Percentiles rank a stretch among this genome's conserved stretches.
These are phyloP conservation scores for Francoa sonchifolia DNA, from an alignment of 441 rosid species.

Conservation along the genomic window DNA sequence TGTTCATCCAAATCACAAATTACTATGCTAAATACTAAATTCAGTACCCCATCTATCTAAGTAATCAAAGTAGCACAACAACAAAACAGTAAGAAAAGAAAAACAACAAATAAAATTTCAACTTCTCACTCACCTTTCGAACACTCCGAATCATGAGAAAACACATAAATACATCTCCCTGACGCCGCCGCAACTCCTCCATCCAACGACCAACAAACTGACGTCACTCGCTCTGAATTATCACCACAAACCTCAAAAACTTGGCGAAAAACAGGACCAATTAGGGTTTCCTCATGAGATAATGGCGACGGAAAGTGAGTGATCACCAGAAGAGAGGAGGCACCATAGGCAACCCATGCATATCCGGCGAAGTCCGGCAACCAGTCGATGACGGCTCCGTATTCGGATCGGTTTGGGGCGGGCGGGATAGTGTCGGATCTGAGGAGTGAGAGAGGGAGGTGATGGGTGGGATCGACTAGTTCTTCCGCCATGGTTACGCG, in stretches of 20 bases:
- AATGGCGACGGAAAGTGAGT: conserved; percentile 88
- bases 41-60: background rate
- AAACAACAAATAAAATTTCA: conserved; percentile 5
- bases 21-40: conserved; percentile 1
- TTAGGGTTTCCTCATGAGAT: conserved; percentile 37
- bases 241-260: conserved; percentile 52
- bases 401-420: conserved; percentile 43
- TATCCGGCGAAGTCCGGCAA: conserved; percentile 71
- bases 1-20: background rate
- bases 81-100: background rate
- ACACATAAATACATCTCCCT: conserved; percentile 39
- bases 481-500: no score
- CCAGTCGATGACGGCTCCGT: conserved; percentile 67
- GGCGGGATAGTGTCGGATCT: conserved; percentile 63
- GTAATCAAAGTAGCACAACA: background rate
- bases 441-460: conserved; percentile 46
- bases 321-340: conserved; percentile 76
- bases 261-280: conserved; percentile 72
- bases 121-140: conserved; percentile 24
- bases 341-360: conserved; percentile 94
- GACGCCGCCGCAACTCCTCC: conserved; percentile 85
- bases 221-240: conserved; percentile 29
- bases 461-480: conserved; percentile 36
- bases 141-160: conserved; percentile 29
- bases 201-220: conserved; percentile 76